Conservation (phyloP, 2,329 filamentous ascomycete species). For the Rhynchosporium agropyri region DNA sequence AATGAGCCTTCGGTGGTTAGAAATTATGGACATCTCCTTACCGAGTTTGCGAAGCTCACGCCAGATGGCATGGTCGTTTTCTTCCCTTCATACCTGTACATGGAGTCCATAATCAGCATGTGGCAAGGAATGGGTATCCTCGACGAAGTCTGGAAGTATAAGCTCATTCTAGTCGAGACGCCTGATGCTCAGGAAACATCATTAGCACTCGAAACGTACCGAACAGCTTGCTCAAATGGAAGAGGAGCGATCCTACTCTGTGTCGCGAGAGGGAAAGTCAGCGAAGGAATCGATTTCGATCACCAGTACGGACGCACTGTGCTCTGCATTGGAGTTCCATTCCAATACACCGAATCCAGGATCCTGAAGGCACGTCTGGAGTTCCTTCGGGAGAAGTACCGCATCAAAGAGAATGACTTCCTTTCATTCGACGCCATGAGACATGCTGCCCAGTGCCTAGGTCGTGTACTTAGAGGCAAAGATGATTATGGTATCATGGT, state of each 20-base stretch:
- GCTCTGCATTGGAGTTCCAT: conserved; percentile 93
- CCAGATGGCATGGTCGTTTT: conserved; percentile 99
- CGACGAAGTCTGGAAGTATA: conserved; percentile 98
- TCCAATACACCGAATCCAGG: conserved; percentile 97
- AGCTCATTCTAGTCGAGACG: conserved; percentile 95
- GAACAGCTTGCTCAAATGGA: conserved; percentile 96
- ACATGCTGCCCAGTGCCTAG: conserved; percentile 95
- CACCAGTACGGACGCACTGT: conserved; percentile 97
- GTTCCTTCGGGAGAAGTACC: conserved; percentile 95
- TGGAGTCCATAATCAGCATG: conserved; percentile 99
- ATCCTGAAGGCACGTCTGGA: conserved; percentile 95
- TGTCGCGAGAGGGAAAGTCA: conserved; percentile 95
- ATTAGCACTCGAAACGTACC: conserved; percentile 91
- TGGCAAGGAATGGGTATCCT: conserved; percentile 99
- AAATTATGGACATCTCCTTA: conserved; percentile 91
- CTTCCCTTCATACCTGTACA: conserved; percentile 97
- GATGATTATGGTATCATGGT: conserved; percentile 99
- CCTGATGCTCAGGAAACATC: conserved; percentile 97
- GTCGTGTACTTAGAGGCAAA: conserved; percentile 91
- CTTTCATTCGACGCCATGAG: conserved; percentile 98
- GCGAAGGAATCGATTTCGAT: conserved; percentile 98
- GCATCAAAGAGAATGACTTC: conserved; percentile 96
- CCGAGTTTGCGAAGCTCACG: conserved; percentile 93
- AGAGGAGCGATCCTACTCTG: conserved; percentile 91
- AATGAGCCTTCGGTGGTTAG: conserved; percentile 96